Percentiles rank a stretch among this genome's conserved stretches.
phyloP scores from a whole-genome alignment of 768 basidiomycete genomes.

The Neoboletus brunneissimus region DNA sequence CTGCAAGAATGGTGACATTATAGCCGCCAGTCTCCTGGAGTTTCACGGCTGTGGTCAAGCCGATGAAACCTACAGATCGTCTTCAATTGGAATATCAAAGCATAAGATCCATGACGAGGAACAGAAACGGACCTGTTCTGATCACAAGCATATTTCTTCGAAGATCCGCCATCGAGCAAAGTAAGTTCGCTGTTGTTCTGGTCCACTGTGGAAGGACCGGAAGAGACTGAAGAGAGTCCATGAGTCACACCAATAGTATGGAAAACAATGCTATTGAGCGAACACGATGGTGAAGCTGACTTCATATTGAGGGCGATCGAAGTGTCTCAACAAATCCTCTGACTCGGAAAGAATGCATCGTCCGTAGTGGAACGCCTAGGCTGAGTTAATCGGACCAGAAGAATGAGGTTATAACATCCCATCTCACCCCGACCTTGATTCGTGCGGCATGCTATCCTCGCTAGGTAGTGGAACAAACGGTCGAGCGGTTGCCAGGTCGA shows the following conservation, averaged over 20 bases:
- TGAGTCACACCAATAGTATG: no score
- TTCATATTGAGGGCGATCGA: background rate
- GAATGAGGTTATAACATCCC: no score
- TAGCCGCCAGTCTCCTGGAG: constrained; percentile 59
- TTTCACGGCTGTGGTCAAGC: constrained; percentile 67
- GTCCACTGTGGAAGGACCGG: background rate
- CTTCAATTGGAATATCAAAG: background rate
- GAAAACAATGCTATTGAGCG: no score
- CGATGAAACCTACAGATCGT: constrained; percentile 56
- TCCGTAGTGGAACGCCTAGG: background rate
- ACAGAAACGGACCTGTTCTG: background rate
- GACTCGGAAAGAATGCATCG: constrained; percentile 5
- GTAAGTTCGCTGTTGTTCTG: background rate
- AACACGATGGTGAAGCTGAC: background rate
- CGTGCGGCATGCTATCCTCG: background rate
- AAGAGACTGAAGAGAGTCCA: no score
- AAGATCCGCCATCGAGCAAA: background rate
- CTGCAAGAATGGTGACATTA: constrained; percentile 64
- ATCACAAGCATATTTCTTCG: constrained; percentile 1
- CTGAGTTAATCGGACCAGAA: background rate
- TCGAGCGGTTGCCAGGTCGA: background rate
- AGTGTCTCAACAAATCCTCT: background rate
- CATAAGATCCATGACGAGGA: background rate
- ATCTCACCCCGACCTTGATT: background rate
- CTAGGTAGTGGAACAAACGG: background rate